Conservation (phyloP, 768 basidiomycete species). For the Suillus plorans region DNA sequence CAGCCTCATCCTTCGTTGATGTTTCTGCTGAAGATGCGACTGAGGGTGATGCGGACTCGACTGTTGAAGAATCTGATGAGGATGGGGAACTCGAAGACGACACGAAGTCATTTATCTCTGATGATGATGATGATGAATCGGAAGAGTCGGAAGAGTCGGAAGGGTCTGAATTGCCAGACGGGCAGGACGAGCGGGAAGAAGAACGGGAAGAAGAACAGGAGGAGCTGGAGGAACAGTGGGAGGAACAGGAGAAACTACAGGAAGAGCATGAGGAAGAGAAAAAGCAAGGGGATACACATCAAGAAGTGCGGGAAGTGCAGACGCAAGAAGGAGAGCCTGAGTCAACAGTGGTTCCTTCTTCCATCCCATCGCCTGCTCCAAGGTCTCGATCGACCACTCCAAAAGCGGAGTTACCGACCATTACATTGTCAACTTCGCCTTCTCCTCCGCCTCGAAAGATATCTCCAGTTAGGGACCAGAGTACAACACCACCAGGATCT, state of each 20-base stretch:
- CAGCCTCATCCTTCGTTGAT: slow-evolving; percentile 50
- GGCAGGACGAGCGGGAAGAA: neutral
- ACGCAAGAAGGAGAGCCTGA: slow-evolving; percentile 19
- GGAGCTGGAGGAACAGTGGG: slow-evolving; percentile 19
- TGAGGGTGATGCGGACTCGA: slow-evolving; percentile 29
- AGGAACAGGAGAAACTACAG: slow-evolving; percentile 1
- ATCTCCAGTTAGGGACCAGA: slow-evolving; percentile 40
- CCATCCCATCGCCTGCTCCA: slow-evolving; percentile 39
- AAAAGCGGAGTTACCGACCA: slow-evolving; percentile 47
- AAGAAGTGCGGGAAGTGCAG: slow-evolving; percentile 15
- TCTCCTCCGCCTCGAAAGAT: slow-evolving; percentile 29
- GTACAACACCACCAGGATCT: slow-evolving; percentile 67
- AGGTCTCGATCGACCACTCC: slow-evolving; percentile 62
- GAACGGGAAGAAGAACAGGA: neutral
- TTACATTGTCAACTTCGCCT: slow-evolving; percentile 35
- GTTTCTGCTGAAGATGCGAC: slow-evolving; percentile 31
- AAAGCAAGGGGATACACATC: slow-evolving; percentile 10
- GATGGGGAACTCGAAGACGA: slow-evolving; percentile 36
- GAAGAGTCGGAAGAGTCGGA: slow-evolving; percentile 11
- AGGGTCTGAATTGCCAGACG: neutral
- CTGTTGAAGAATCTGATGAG: slow-evolving; percentile 22
- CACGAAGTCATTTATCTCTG: slow-evolving; percentile 26
- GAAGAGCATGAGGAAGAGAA: slow-evolving; percentile 24
- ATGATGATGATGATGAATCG: slow-evolving; percentile 29
- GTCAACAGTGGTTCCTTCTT: slow-evolving; percentile 15